These are phyloP conservation scores for Lactarius indigo DNA, from an alignment of 768 basidiomycete genomes.

Conservation along the genomic window DNA sequence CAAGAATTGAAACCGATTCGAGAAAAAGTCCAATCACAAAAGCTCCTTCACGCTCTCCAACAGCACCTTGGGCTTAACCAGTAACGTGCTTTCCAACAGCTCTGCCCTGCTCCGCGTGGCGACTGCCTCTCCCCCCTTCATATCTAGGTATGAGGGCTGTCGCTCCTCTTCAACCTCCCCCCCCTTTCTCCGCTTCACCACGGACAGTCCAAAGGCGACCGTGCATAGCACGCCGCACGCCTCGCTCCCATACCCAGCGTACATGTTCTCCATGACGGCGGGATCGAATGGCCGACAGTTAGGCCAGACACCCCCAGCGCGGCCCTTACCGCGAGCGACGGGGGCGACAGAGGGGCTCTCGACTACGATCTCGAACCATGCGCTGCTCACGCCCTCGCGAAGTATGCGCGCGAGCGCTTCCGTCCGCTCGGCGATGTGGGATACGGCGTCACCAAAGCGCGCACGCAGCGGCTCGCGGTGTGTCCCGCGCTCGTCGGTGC, in stretches of 20 bases:
- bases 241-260: conserved; percentile 25
- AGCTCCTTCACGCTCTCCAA: conserved; percentile 28
- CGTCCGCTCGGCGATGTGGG: conserved; percentile 31
- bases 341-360: conserved; percentile 12
- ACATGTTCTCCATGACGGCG: conserved; percentile 24
- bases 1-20: conserved; percentile 17
- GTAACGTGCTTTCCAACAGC: conserved; percentile 23
- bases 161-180: conserved; percentile 6
- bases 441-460: conserved; percentile 32
- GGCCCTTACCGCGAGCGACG: conserved; percentile 1
- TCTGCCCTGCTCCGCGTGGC: conserved; percentile 12
- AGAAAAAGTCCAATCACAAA: conserved; percentile 18
- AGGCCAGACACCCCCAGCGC: conserved; percentile 6
- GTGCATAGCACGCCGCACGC: conserved; percentile 23
- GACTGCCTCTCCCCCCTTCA: conserved; percentile 13
- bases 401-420: conserved; percentile 30
- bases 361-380: conserved; percentile 31
- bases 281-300: conserved; percentile 16
- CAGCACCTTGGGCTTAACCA: conserved; percentile 27
- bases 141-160: conserved; percentile 15
- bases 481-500: conserved; percentile 30
- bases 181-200: conserved; percentile 23
- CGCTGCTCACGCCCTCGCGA: conserved; percentile 35
- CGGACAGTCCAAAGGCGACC: conserved; percentile 19
- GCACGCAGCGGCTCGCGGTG: conserved; percentile 32